phyloP scores from a whole-genome alignment of 768 basidiomycete genomes.

The Amanita jacksonii region DNA sequence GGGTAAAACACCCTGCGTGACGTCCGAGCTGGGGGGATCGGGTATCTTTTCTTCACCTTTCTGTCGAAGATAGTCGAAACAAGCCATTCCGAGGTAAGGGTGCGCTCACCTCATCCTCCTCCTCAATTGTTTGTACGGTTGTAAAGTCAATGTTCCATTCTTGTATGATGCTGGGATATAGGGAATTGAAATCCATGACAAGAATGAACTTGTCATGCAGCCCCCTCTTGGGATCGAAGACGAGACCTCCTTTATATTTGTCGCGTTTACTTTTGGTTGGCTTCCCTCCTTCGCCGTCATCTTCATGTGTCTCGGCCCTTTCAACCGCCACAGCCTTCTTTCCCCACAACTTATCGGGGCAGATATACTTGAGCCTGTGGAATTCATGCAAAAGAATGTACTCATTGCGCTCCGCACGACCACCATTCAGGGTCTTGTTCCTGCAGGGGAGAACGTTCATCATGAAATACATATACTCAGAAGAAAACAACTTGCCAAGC shows the following conservation, averaged over 20 bases:
- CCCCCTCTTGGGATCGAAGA: slow-evolving; percentile 92
- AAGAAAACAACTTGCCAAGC: slow-evolving; percentile 69
- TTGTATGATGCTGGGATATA: slow-evolving; percentile 98
- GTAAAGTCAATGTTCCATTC: slow-evolving; percentile 99
- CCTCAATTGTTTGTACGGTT: slow-evolving; percentile 64
- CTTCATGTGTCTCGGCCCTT: slow-evolving; percentile 40
- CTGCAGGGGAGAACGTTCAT: slow-evolving; percentile 28
- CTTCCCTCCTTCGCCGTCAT: slow-evolving; percentile 51
- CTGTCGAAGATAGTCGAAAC: slow-evolving; percentile 13
- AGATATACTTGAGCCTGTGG: slow-evolving; percentile 90
- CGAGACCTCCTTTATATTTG: slow-evolving; percentile 98
- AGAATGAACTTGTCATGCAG: slow-evolving; percentile 95
- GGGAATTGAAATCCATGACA: slow-evolving; percentile 99
- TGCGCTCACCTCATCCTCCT: slow-evolving; percentile 43
- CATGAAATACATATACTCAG: not conserved
- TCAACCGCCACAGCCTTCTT: slow-evolving; percentile 51
- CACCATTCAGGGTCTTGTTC: slow-evolving; percentile 96
- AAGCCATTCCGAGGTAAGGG: not conserved
- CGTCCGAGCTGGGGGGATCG: slow-evolving; percentile 67
- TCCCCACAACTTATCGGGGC: slow-evolving; percentile 88
- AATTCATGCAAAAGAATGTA: slow-evolving; percentile 98
- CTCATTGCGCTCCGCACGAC: slow-evolving; percentile 97
- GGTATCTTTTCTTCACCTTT: slow-evolving; percentile 78
- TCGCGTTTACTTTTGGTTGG: slow-evolving; percentile 66
- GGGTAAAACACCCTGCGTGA: slow-evolving; percentile 84